A percentile compares a stretch with the other conserved stretches of the same genome.
These are phyloP conservation scores for Vanrija sp. DNA, from an alignment of 1,284 basidiomycete genomes.

Conservation along the genomic window DNA sequence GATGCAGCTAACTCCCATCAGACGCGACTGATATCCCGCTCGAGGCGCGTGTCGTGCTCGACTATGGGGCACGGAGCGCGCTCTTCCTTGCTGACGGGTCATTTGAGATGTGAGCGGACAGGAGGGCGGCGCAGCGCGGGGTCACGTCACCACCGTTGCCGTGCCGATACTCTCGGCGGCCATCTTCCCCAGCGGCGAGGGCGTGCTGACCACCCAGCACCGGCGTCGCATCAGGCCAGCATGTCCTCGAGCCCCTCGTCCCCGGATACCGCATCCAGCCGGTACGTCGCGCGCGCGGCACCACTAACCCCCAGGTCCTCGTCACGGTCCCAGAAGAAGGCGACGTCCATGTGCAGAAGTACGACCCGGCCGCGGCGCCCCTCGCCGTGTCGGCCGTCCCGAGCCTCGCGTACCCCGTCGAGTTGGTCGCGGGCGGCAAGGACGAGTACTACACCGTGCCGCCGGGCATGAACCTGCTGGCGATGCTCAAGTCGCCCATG, in stretches of 20 bases:
- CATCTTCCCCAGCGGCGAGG: no score
- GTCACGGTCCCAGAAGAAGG: slow-evolving; percentile 20
- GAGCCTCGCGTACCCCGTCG: slow-evolving; percentile 66
- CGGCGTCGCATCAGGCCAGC: slow-evolving; percentile 29
- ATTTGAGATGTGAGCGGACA: slow-evolving; percentile 32
- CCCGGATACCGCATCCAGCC: slow-evolving; percentile 31
- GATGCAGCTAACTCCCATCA: slow-evolving; percentile 1
- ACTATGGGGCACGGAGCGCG: slow-evolving; percentile 25
- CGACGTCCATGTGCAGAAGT: slow-evolving; percentile 55
- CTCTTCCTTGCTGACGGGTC: slow-evolving; percentile 34
- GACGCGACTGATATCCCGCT: slow-evolving; percentile 16
- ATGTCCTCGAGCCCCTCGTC: slow-evolving; percentile 34
- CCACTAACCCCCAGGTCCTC: slow-evolving; percentile 19
- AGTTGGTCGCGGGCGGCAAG: slow-evolving; percentile 56
- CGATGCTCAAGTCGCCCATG: slow-evolving; percentile 82
- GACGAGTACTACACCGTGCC: slow-evolving; percentile 67
- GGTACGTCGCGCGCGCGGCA: slow-evolving; percentile 14
- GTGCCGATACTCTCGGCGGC: no score
- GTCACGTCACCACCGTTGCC: no score
- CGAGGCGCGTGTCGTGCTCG: slow-evolving; percentile 28
- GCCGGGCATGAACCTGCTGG: slow-evolving; percentile 65
- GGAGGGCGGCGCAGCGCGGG: no score
- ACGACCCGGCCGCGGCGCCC: slow-evolving; percentile 59
- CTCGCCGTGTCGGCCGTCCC: slow-evolving; percentile 56
- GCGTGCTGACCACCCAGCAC: slow-evolving; percentile 1